These are phyloP conservation scores for Dictyostelium citrinum DNA, from an alignment of 78 protist species.

Conservation along the genomic window DNA sequence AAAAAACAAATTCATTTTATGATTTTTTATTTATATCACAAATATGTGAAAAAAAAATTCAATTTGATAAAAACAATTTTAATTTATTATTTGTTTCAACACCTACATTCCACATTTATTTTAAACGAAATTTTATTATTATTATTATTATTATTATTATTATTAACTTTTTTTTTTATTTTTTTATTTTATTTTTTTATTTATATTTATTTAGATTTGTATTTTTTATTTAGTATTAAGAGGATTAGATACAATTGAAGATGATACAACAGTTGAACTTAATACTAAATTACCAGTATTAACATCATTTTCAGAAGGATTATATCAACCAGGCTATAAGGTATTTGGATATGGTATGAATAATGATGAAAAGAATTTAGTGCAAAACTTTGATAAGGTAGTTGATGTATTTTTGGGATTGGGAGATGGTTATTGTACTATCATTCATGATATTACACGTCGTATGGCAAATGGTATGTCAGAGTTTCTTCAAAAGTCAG, in stretches of 20 bases:
- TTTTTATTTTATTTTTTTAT: not conserved
- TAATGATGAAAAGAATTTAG: constrained; percentile 83
- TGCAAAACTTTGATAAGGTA: constrained; percentile 77
- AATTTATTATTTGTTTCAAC: too few species aligned
- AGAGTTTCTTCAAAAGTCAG: constrained; percentile 65
- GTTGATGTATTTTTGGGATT: constrained; percentile 50
- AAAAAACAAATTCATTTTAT: too few species aligned
- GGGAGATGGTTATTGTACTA: constrained; percentile 73
- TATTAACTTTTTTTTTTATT: not conserved
- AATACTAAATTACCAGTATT: constrained; percentile 68
- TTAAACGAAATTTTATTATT: too few species aligned
- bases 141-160: too few species aligned
- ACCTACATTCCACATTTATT: too few species aligned
- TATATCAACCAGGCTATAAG: constrained; percentile 56
- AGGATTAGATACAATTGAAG: constrained; percentile 97
- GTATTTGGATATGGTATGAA: constrained; percentile 81
- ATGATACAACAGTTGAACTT: constrained; percentile 86
- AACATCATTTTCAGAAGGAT: constrained; percentile 18
- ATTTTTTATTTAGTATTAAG: constrained; percentile 96
- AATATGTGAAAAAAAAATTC: too few species aligned
- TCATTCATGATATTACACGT: constrained; percentile 89
- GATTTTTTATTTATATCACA: too few species aligned
- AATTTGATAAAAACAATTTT: too few species aligned
- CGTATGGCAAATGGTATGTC: constrained; percentile 95
- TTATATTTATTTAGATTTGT: constrained; percentile 68